Base-by-base conservation (phyloP, 345 rosid species). In the Cochlearia excelsa region DNA sequence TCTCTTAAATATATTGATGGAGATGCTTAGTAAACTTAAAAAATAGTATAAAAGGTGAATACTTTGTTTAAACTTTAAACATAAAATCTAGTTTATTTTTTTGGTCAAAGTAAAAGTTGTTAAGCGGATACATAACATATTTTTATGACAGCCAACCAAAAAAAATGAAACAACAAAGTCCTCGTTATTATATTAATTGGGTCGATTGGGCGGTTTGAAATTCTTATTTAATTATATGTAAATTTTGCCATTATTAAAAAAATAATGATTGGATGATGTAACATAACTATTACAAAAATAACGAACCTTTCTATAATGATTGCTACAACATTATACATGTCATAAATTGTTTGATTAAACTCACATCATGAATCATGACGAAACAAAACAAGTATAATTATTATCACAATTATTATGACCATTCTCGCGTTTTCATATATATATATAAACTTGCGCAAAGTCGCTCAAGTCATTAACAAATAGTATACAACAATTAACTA, bases 201-300 rank as follows among this genome's bases (percentile, higher is more conserved):
- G 47, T 54, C 55, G 41, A 41, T 39, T 51, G 35, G 63, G 48
- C 34, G 55, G 63, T 65, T 56, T 40, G n/a, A 23, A 11, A 46
- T 54, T 54, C 47, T 16, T 46, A 26, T 9, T 65, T 46, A 26
- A 34, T 26, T 47, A 54, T 16, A 35, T 9, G 39, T 54, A 45
- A 43, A 34, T 3, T 26, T 33, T 33, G 7, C 45, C 3, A 30
- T 23, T 23, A 40, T 16, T 33, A 34, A 2, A 3, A 16, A 62
- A 4, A 49, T 11, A 51, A 29, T 3, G 5, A 2, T n/a, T 53
- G 30, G 16, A 9, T 57, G 61, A 57, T 63, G 59, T 63, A 43
- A 52, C 39, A 16, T 51, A 51, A 26, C 44, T 34, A n/a, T 4
- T 26, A 52, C 23, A 52, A 51, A 9, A 44, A 53, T 64, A 28